A percentile compares a stretch with the other conserved stretches of the same genome.
Conservation (phyloP, 768 basidiomycete genomes). For the Cyclocybe aegerita region DNA sequence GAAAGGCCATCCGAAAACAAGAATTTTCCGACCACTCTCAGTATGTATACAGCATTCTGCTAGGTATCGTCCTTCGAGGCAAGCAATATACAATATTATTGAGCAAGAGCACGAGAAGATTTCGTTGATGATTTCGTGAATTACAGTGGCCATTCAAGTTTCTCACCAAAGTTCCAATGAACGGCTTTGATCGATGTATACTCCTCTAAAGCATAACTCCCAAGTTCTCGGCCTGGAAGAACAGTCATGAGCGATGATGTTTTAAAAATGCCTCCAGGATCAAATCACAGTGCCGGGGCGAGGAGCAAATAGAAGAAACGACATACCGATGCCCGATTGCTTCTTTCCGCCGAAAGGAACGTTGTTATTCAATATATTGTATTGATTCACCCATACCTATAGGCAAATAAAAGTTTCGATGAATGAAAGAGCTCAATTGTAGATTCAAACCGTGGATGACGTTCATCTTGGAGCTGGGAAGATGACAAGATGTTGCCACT, state of each 20-base stretch:
- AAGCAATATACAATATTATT: no score
- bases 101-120: not conserved
- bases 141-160: constrained; percentile 76
- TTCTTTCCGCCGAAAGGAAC: constrained; percentile 97
- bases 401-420: not conserved
- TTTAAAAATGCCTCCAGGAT: constrained; percentile 4
- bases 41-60: no score
- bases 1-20: no score
- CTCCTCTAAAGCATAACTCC: constrained; percentile 80
- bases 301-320: not conserved
- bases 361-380: constrained; percentile 80
- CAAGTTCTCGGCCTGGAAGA: constrained; percentile 77
- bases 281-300: not conserved
- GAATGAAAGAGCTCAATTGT: not conserved
- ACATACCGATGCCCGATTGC: constrained; percentile 81
- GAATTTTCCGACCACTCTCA: no score
- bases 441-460: not conserved
- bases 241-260: constrained; percentile 6
- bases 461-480: not conserved
- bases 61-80: no score
- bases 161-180: constrained; percentile 88
- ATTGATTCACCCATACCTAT: constrained; percentile 92
- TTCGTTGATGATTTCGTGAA: not conserved
- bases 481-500: constrained; percentile 19
- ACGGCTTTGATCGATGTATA: constrained; percentile 82